Evolutionary conservation across 1,284 basidiomycete genomes (phyloP).

Genomic region (Ceratobasidium sp.): DNA sequence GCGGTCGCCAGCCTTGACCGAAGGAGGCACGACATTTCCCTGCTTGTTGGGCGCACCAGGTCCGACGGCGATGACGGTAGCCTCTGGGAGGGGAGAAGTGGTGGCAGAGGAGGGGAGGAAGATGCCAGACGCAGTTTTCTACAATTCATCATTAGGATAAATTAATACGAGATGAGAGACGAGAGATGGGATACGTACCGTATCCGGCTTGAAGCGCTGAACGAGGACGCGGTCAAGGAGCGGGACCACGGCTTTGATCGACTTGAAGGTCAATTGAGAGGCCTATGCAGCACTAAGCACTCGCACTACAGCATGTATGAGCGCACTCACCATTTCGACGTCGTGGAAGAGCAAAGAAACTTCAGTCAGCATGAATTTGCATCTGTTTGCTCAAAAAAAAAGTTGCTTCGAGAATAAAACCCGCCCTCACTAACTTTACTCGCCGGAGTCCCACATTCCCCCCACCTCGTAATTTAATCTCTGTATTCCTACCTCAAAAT

Average conservation of each 20-base stretch:
- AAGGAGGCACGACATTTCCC: slow-evolving; percentile 81
- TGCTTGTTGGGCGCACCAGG: slow-evolving; percentile 92
- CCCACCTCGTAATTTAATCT: slow-evolving; percentile 23
- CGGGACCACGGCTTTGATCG: slow-evolving; percentile 91
- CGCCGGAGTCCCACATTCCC: slow-evolving; percentile 15
- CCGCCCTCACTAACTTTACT: not conserved
- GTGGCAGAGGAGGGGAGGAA: slow-evolving; percentile 94
- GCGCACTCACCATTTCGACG: slow-evolving; percentile 41
- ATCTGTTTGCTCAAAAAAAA: slow-evolving; percentile 45
- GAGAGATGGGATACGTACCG: slow-evolving; percentile 69
- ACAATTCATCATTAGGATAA: slow-evolving; percentile 34
- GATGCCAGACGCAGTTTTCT: slow-evolving; percentile 96
- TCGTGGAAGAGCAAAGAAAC: slow-evolving; percentile 39
- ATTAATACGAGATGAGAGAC: not conserved
- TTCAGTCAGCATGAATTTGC: slow-evolving; percentile 32
- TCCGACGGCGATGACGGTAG: slow-evolving; percentile 95
- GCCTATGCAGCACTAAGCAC: slow-evolving; percentile 49
- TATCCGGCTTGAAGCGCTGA: slow-evolving; percentile 95
- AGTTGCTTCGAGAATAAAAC: slow-evolving; percentile 36
- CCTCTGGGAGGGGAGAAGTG: slow-evolving; percentile 89
- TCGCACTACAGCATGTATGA: not conserved
- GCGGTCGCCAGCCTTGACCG: slow-evolving; percentile 90
- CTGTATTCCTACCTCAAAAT: slow-evolving; percentile 40
- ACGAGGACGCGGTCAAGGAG: slow-evolving; percentile 97
- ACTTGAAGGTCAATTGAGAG: slow-evolving; percentile 82